A percentile compares a stretch with the other conserved stretches of the same genome.
Conservation (phyloP, 192 early-diverging fungal genomes). For the Oehlia diaphana region DNA sequence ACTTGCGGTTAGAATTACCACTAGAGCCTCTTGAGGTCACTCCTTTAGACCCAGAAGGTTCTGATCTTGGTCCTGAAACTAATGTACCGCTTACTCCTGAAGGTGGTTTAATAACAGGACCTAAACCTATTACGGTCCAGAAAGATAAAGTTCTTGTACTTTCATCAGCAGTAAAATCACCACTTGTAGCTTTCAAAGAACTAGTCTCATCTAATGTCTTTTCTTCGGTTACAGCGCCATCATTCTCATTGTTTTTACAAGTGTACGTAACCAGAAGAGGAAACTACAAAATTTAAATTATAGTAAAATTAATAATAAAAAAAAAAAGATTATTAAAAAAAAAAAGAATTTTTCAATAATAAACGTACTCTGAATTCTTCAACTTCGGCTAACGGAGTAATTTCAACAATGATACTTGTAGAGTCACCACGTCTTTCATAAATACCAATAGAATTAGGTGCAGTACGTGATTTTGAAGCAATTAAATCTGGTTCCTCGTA, state of each 20-base stretch:
- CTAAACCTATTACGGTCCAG: conserved; percentile 63
- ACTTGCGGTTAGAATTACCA: neutral
- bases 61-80: neutral
- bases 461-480: conserved; percentile 31
- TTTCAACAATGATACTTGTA: conserved; percentile 59
- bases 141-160: conserved; percentile 52
- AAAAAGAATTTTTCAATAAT: neutral
- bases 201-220: conserved; percentile 31
- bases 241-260: conserved; percentile 42
- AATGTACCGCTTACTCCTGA: neutral
- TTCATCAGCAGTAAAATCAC: conserved; percentile 36
- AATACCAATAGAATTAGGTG: conserved; percentile 46
- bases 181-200: conserved; percentile 27
- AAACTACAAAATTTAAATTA: conserved; percentile 44
- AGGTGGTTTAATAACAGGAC: conserved; percentile 36
- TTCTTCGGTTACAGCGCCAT: conserved; percentile 31
- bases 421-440: conserved; percentile 64
- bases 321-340: neutral
- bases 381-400: conserved; percentile 47
- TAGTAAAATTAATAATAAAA: no score
- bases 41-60: neutral
- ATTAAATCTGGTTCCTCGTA: conserved; percentile 68
- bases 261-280: conserved; percentile 60
- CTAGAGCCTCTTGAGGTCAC: neutral
- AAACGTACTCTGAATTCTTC: conserved; percentile 55